Conservation (phyloP, 2,329 filamentous ascomycete genomes). For the Epichloe bromicola region DNA sequence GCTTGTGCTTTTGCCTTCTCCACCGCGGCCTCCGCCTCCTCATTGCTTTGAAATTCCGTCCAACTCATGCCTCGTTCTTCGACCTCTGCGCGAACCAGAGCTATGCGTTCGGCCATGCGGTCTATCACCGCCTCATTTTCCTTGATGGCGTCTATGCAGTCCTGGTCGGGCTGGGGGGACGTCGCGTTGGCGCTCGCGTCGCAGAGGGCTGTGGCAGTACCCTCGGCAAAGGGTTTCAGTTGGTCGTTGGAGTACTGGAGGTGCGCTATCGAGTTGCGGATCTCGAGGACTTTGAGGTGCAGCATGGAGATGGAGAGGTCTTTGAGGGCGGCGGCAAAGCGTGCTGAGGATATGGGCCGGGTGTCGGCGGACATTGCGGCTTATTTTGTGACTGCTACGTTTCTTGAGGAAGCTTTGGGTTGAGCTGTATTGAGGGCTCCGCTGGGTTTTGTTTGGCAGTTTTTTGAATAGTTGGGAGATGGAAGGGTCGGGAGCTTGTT, state of each 20-base stretch:
- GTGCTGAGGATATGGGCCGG: slow-evolving; percentile 44
- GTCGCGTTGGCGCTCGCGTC: slow-evolving; percentile 4
- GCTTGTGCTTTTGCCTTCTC: slow-evolving; percentile 9
- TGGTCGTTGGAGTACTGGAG: slow-evolving; percentile 63
- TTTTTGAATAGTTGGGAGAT: not conserved
- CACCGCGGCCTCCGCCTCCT: slow-evolving; percentile 26
- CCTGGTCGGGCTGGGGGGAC: slow-evolving; percentile 39
- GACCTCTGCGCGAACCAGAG: slow-evolving; percentile 51
- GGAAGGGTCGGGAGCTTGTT: no score
- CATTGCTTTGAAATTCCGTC: slow-evolving; percentile 39
- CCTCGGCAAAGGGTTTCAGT: slow-evolving; percentile 54
- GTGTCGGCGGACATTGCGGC: slow-evolving; percentile 47
- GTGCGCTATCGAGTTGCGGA: slow-evolving; percentile 62
- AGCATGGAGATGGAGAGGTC: slow-evolving; percentile 54
- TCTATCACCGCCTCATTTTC: slow-evolving; percentile 59
- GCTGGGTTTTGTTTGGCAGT: no score
- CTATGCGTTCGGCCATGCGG: slow-evolving; percentile 54
- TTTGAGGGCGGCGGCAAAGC: slow-evolving; percentile 54
- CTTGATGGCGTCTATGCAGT: slow-evolving; percentile 60
- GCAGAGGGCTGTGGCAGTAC: slow-evolving; percentile 21
- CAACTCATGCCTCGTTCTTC: slow-evolving; percentile 43
- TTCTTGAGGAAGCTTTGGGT: no score
- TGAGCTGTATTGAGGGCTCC: no score
- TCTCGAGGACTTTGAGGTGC: slow-evolving; percentile 62
- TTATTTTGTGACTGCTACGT: no score